Conservation (phyloP, 2,329 filamentous ascomycete species). For the Neocatenulostroma microsporum region DNA sequence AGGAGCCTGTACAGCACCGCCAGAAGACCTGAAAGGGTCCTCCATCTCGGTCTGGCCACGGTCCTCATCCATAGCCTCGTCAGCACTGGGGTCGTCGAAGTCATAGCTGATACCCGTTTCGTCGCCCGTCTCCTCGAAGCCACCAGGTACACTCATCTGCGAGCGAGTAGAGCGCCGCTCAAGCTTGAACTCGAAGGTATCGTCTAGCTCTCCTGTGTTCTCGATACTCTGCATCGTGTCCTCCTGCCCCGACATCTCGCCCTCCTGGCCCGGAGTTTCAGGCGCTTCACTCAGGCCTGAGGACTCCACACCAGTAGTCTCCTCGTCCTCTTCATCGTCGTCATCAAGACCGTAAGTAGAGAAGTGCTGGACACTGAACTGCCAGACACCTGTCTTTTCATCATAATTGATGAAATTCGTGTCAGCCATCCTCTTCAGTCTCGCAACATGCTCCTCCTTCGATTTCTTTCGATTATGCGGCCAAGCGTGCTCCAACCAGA, state of each 20-base stretch:
- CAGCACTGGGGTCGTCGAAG: constrained; percentile 41
- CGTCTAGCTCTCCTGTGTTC: constrained; percentile 32
- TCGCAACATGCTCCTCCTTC: constrained; percentile 73
- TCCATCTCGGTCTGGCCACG: constrained; percentile 16
- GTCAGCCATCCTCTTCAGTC: constrained; percentile 68
- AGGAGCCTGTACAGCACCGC: constrained; percentile 24
- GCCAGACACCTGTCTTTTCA: constrained; percentile 73
- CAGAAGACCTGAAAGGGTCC: constrained; percentile 19
- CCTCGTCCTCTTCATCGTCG: constrained; percentile 52
- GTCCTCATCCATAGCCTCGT: constrained; percentile 35
- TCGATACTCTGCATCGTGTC: constrained; percentile 25
- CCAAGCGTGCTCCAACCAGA: constrained; percentile 89
- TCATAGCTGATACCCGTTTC: constrained; percentile 39
- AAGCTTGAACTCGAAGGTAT: constrained; percentile 49
- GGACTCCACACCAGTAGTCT: too few relatives aligned
- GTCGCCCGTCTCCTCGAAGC: constrained; percentile 67
- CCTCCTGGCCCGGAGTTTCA: constrained; percentile 20
- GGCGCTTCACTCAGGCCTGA: constrained; percentile 31
- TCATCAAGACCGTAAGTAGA: constrained; percentile 89
- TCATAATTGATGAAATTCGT: constrained; percentile 81
- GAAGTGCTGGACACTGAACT: constrained; percentile 90
- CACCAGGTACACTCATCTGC: constrained; percentile 61
- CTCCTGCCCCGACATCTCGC: constrained; percentile 9
- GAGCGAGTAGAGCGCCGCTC: constrained; percentile 40
- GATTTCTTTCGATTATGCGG: constrained; percentile 53